A percentile compares a stretch with the other conserved stretches of the same genome.
phyloP scores from a whole-genome alignment of 805 yeast genomes.

The Maudiozyma bulderi region DNA sequence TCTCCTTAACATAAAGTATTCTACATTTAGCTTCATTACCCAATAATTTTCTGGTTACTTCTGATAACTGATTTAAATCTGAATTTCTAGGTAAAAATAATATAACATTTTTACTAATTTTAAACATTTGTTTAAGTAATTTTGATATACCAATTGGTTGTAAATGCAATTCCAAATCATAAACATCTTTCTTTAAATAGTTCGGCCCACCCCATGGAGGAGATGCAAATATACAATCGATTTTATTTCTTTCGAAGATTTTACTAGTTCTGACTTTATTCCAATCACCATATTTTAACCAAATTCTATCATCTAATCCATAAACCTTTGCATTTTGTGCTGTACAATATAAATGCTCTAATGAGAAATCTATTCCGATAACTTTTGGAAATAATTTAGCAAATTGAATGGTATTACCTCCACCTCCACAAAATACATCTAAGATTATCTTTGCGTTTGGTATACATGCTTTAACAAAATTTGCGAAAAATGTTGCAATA shows the following conservation, averaged over 20 bases:
- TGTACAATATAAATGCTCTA: slow-evolving; percentile 56
- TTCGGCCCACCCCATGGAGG: slow-evolving; percentile 87
- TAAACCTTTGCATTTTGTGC: slow-evolving; percentile 58
- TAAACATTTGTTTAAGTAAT: slow-evolving; percentile 35
- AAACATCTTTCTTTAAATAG: slow-evolving; percentile 36
- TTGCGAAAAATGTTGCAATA: slow-evolving; percentile 53
- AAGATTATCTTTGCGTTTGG: slow-evolving; percentile 41
- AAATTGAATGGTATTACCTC: slow-evolving; percentile 76
- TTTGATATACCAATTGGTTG: slow-evolving; percentile 41
- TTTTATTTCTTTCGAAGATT: slow-evolving; percentile 13
- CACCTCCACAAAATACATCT: slow-evolving; percentile 82
- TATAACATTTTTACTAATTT: slow-evolving; percentile 40
- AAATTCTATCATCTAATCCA: slow-evolving; percentile 43
- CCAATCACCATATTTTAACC: slow-evolving; percentile 42
- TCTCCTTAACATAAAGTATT: slow-evolving; percentile 34
- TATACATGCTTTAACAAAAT: slow-evolving; percentile 40
- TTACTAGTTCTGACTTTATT: slow-evolving; percentile 14
- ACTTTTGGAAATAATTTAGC: slow-evolving; percentile 47
- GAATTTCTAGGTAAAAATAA: slow-evolving; percentile 58
- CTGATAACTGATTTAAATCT: slow-evolving; percentile 41
- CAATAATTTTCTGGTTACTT: slow-evolving; percentile 36
- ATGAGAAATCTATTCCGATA: slow-evolving; percentile 54
- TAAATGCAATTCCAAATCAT: slow-evolving; percentile 37
- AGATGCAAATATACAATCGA: slow-evolving; percentile 50
- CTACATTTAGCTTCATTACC: slow-evolving; percentile 39